Percentiles rank a stretch among this genome's conserved stretches.
Conservation (phyloP, 2,329 filamentous ascomycete species). For the Annulohypoxylon truncatum region DNA sequence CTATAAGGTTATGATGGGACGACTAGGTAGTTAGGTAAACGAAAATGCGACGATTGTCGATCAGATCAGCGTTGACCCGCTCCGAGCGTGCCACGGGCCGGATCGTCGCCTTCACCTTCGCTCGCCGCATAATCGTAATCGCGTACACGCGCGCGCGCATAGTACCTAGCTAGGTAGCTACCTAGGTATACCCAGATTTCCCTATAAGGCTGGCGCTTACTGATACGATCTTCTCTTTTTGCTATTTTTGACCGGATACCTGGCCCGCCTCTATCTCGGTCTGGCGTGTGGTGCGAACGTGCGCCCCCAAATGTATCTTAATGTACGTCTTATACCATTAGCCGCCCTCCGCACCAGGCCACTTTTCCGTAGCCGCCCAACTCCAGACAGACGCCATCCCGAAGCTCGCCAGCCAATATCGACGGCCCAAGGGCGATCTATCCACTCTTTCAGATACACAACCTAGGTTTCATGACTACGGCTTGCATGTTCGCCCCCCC, state of each 20-base stretch:
- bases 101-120: slow-evolving; percentile 15
- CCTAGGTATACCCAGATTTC: slow-evolving; percentile 21
- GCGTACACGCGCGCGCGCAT: slow-evolving; percentile 39
- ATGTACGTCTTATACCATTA: slow-evolving; percentile 47
- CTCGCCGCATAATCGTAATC: slow-evolving; percentile 28
- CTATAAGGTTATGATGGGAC: not conserved
- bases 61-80: slow-evolving; percentile 14
- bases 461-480: slow-evolving; percentile 63
- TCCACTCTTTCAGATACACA: slow-evolving; percentile 62
- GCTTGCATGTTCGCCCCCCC: slow-evolving; percentile 48
- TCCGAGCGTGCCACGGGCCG: not conserved
- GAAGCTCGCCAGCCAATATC: slow-evolving; percentile 63
- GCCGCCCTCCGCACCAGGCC: slow-evolving; percentile 50
- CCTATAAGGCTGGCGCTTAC: slow-evolving; percentile 53
- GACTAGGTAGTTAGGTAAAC: not conserved
- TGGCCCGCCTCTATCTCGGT: slow-evolving; percentile 39
- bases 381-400: slow-evolving; percentile 62
- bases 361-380: slow-evolving; percentile 58
- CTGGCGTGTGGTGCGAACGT: slow-evolving; percentile 42
- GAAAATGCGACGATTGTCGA: slow-evolving; percentile 5
- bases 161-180: slow-evolving; percentile 9
- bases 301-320: slow-evolving; percentile 39
- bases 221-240: slow-evolving; percentile 46
- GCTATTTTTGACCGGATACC: slow-evolving; percentile 49
- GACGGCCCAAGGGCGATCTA: slow-evolving; percentile 55